Evolutionary conservation across 2,329 filamentous ascomycete species (phyloP).

Genomic region (Cryphonectria japonica): DNA sequence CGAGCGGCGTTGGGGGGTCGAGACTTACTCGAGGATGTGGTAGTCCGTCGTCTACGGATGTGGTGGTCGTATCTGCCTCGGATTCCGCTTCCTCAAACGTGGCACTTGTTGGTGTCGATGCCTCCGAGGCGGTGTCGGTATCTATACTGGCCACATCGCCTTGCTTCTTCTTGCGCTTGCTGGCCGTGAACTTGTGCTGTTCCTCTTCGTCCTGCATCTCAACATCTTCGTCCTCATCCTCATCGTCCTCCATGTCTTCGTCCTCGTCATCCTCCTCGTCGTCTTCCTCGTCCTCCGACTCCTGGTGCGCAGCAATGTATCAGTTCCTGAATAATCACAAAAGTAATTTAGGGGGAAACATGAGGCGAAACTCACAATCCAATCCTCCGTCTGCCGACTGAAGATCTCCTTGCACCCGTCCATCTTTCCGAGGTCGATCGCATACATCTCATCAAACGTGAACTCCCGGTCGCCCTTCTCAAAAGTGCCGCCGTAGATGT

Average conservation of each 20-base stretch:
- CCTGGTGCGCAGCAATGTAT: slow-evolving; percentile 46
- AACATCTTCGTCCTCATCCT: slow-evolving; percentile 53
- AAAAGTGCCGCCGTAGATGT: slow-evolving; percentile 93
- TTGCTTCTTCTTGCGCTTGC: slow-evolving; percentile 60
- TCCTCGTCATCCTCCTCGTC: slow-evolving; percentile 56
- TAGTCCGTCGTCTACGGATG: slow-evolving; percentile 71
- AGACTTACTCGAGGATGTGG: slow-evolving; percentile 66
- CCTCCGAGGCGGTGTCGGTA: slow-evolving; percentile 40
- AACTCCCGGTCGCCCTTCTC: slow-evolving; percentile 95
- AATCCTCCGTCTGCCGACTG: slow-evolving; percentile 81
- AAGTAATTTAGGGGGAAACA: background rate
- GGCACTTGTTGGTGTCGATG: slow-evolving; percentile 22
- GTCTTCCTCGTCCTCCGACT: slow-evolving; percentile 62
- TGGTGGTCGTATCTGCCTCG: slow-evolving; percentile 49
- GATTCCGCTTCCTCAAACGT: slow-evolving; percentile 50
- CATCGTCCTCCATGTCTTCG: slow-evolving; percentile 58
- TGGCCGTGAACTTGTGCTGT: slow-evolving; percentile 52
- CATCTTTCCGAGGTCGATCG: slow-evolving; percentile 90
- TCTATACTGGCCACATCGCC: slow-evolving; percentile 47
- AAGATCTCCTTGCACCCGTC: slow-evolving; percentile 94
- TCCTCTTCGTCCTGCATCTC: slow-evolving; percentile 51
- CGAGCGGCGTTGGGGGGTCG: slow-evolving; percentile 7
- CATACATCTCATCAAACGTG: slow-evolving; percentile 93
- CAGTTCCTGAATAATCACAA: background rate
- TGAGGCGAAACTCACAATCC: slow-evolving; percentile 62